These are phyloP conservation scores for Paramarasmius palmivorus DNA, from an alignment of 1,284 basidiomycete genomes.

Conservation along the genomic window DNA sequence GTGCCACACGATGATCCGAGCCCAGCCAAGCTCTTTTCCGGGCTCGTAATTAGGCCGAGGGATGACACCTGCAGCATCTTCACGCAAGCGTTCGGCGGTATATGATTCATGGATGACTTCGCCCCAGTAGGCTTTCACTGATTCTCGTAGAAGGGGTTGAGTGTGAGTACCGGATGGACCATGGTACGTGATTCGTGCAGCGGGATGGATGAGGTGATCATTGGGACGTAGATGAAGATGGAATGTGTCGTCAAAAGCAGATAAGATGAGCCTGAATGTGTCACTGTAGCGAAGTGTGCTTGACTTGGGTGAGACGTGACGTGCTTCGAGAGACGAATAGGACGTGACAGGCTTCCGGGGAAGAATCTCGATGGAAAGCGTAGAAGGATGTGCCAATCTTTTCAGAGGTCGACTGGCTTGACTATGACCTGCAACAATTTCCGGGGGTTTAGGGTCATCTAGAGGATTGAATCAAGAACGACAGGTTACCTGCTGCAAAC, in stretches of 20 bases:
- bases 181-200: slow-evolving; percentile 69
- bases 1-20: slow-evolving; percentile 70
- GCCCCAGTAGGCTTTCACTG: slow-evolving; percentile 66
- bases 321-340: slow-evolving; percentile 17
- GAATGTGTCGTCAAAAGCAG: slow-evolving; percentile 63
- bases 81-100: slow-evolving; percentile 54
- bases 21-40: slow-evolving; percentile 59
- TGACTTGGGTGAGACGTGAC: background rate
- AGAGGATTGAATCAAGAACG: no score
- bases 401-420: slow-evolving; percentile 55
- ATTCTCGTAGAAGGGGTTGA: slow-evolving; percentile 53
- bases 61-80: slow-evolving; percentile 55
- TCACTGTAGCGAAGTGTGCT: slow-evolving; percentile 55
- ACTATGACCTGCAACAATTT: slow-evolving; percentile 45
- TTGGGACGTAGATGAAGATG: slow-evolving; percentile 75
- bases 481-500: background rate
- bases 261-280: slow-evolving; percentile 63
- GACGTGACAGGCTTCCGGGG: slow-evolving; percentile 39
- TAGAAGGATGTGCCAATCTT: slow-evolving; percentile 59
- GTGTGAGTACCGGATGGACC: slow-evolving; percentile 42
- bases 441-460: background rate
- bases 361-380: slow-evolving; percentile 64
- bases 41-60: slow-evolving; percentile 33
- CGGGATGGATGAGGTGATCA: slow-evolving; percentile 74
- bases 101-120: slow-evolving; percentile 60